Conservation (phyloP, 2,329 filamentous ascomycete species). For the Pezicula radicicola region DNA sequence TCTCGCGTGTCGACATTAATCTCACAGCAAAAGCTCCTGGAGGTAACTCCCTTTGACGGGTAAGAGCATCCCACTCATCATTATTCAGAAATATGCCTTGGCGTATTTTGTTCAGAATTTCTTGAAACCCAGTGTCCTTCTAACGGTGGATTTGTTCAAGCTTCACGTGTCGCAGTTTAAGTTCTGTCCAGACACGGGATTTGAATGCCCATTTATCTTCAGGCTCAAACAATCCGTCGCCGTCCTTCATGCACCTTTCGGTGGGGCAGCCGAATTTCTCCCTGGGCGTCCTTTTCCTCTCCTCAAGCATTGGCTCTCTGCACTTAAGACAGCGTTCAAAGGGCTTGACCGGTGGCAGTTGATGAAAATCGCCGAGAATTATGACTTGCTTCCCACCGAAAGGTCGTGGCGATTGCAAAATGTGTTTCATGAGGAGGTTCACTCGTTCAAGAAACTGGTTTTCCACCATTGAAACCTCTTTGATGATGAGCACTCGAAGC, state of each 20-base stretch:
- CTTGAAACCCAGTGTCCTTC: slow-evolving; percentile 20
- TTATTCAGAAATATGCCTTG: slow-evolving; percentile 10
- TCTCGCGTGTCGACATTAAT: slow-evolving; percentile 16
- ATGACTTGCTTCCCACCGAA: slow-evolving; percentile 27
- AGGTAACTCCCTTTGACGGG: slow-evolving; percentile 11
- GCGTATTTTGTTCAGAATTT: slow-evolving; percentile 24
- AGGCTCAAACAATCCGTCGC: slow-evolving; percentile 7
- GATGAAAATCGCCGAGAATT: slow-evolving; percentile 25
- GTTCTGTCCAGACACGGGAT: slow-evolving; percentile 18
- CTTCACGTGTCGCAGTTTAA: slow-evolving; percentile 17
- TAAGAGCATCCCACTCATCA: slow-evolving; percentile 19
- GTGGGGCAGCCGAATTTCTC: slow-evolving; percentile 4
- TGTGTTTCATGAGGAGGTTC: slow-evolving; percentile 15
- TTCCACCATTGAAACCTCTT: slow-evolving; percentile 28
- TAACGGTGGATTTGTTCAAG: slow-evolving; percentile 26
- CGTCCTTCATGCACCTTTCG: background rate
- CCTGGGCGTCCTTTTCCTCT: too few relatives aligned
- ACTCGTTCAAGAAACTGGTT: slow-evolving; percentile 23
- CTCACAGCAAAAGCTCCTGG: slow-evolving; percentile 13
- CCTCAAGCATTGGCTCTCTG: too few relatives aligned
- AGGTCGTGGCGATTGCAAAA: slow-evolving; percentile 6
- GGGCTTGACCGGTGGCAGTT: slow-evolving; percentile 26
- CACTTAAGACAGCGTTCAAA: slow-evolving; percentile 22
- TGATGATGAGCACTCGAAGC: slow-evolving; percentile 19
- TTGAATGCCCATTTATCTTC: slow-evolving; percentile 26